phyloP scores from a whole-genome alignment of 495 filamentous ascomycete species.

The Lasiosphaeria miniovina region DNA sequence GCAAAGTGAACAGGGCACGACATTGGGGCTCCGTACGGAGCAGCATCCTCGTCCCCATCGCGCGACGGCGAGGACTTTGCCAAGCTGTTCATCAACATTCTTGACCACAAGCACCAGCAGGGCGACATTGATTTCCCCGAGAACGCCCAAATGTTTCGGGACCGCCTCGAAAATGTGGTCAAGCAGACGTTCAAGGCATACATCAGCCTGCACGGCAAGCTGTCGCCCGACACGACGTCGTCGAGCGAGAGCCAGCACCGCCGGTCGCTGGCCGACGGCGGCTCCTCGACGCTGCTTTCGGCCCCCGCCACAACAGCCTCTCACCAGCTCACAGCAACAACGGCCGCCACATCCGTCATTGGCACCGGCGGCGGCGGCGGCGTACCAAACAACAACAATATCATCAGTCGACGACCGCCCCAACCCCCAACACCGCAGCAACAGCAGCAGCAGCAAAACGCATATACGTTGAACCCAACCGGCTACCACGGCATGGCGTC shows the following conservation, averaged over 20 bases:
- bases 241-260: constrained; percentile 19
- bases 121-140: constrained; percentile 22
- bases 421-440: no score
- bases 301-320: constrained; percentile 16
- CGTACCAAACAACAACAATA: no score
- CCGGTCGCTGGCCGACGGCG: constrained; percentile 11
- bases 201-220: constrained; percentile 16
- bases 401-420: no score
- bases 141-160: constrained; percentile 11
- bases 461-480: constrained; percentile 1
- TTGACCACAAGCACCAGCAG: constrained; percentile 25
- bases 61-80: constrained; percentile 24
- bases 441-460: not conserved
- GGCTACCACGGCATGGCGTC: not conserved
- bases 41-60: constrained; percentile 12
- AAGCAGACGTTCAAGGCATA: constrained; percentile 21
- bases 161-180: constrained; percentile 20
- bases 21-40: constrained; percentile 7
- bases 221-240: constrained; percentile 17
- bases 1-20: constrained; percentile 19
- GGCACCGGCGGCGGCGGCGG: not conserved
- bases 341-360: constrained; percentile 16
- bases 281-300: constrained; percentile 16
- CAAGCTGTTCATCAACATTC: constrained; percentile 25
- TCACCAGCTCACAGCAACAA: constrained; percentile 16